Evolutionary conservation across 1,284 basidiomycete genomes (phyloP).

Genomic region (Puccinia horiana): DNA sequence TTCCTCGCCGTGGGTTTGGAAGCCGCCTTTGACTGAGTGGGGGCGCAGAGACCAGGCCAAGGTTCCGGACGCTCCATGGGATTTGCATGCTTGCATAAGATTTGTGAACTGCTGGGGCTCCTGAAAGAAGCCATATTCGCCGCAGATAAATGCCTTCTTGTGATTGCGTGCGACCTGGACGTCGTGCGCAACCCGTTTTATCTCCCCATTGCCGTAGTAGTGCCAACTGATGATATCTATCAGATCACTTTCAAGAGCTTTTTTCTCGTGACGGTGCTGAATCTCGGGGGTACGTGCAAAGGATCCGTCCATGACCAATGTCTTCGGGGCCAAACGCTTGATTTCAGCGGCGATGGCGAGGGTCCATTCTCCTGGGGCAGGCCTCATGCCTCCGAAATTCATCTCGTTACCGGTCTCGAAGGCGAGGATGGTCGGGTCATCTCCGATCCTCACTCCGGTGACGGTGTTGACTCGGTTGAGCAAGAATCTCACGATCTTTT

Average conservation of each 20-base stretch:
- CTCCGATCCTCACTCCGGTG: conserved; percentile 55
- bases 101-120: conserved; percentile 51
- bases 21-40: conserved; percentile 55
- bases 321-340: conserved; percentile 55
- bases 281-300: conserved; percentile 55
- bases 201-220: conserved; percentile 56
- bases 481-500: conserved; percentile 36
- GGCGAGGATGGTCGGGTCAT: conserved; percentile 57
- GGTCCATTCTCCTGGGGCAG: conserved; percentile 55
- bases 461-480: conserved; percentile 55
- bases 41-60: conserved; percentile 56
- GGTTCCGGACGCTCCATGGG: conserved; percentile 49
- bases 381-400: conserved; percentile 51
- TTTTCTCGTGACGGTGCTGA: conserved; percentile 52
- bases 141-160: conserved; percentile 56
- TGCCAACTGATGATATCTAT: conserved; percentile 56
- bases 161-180: conserved; percentile 51
- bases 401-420: conserved; percentile 54
- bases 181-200: conserved; percentile 53
- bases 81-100: conserved; percentile 51
- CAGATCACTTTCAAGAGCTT: conserved; percentile 52
- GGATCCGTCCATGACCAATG: conserved; percentile 57
- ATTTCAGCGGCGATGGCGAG: conserved; percentile 53
- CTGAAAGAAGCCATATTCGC: conserved; percentile 57
- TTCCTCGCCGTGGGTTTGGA: conserved; percentile 57